Percentiles rank a stretch among this genome's conserved stretches.
Evolutionary conservation across 805 yeast species (phyloP).

Genomic region (Pichia rugopelliculosa): DNA sequence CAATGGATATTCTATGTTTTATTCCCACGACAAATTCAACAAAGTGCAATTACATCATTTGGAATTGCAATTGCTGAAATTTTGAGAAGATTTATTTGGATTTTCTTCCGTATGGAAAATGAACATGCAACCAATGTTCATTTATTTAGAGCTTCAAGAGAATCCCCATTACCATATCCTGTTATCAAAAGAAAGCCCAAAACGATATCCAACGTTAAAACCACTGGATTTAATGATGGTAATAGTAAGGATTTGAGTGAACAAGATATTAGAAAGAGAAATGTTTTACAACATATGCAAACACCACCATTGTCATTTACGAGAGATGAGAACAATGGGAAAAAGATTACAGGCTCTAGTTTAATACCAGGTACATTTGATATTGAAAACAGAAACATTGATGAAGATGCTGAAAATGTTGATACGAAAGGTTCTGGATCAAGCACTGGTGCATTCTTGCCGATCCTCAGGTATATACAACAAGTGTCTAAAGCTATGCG

Average conservation of each 20-base stretch:
- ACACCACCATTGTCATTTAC: slow-evolving; percentile 5
- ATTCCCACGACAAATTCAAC: slow-evolving; percentile 70
- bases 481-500: slow-evolving; percentile 50
- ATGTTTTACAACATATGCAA: not conserved
- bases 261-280: slow-evolving; percentile 72
- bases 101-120: slow-evolving; percentile 88
- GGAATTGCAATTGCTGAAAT: slow-evolving; percentile 77
- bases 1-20: slow-evolving; percentile 90
- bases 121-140: slow-evolving; percentile 91
- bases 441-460: not conserved
- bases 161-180: slow-evolving; percentile 76
- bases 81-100: slow-evolving; percentile 80
- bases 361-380: not conserved
- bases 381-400: not conserved
- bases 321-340: not conserved
- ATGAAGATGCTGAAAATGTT: not conserved
- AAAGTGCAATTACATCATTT: slow-evolving; percentile 82
- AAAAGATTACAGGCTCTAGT: not conserved
- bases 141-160: slow-evolving; percentile 80
- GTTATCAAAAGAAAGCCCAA: slow-evolving; percentile 16
- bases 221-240: slow-evolving; percentile 43
- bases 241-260: slow-evolving; percentile 93
- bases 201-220: not conserved
- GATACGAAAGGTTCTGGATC: not conserved
- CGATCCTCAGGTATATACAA: slow-evolving; percentile 28